Conservation (phyloP, 2,329 filamentous ascomycete genomes). For the Lecanicillium sp. region DNA sequence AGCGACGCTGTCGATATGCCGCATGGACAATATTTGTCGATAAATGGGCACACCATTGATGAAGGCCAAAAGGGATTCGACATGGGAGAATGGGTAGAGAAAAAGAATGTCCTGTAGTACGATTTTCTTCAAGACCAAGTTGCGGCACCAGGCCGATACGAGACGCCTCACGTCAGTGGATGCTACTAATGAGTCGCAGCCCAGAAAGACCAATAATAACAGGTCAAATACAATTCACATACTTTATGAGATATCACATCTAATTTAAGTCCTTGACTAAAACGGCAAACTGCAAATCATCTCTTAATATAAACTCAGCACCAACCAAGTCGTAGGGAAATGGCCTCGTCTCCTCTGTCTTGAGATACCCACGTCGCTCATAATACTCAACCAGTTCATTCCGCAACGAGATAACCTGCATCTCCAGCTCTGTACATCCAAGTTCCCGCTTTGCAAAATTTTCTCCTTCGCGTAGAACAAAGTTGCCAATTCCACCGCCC, state of each 20-base stretch:
- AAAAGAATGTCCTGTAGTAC: slow-evolving; percentile 20
- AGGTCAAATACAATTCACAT: neutral
- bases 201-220: too few species aligned
- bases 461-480: slow-evolving; percentile 33
- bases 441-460: slow-evolving; percentile 23
- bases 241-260: slow-evolving; percentile 4
- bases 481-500: slow-evolving; percentile 33
- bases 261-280: slow-evolving; percentile 28
- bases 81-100: slow-evolving; percentile 26
- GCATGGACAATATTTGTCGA: slow-evolving; percentile 23
- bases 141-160: slow-evolving; percentile 3
- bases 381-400: slow-evolving; percentile 39
- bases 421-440: slow-evolving; percentile 28
- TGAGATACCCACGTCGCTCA: slow-evolving; percentile 30
- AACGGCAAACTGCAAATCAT: slow-evolving; percentile 34
- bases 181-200: slow-evolving; percentile 14
- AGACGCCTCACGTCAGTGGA: slow-evolving; percentile 11
- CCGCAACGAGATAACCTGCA: slow-evolving; percentile 35
- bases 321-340: slow-evolving; percentile 33
- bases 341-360: slow-evolving; percentile 28
- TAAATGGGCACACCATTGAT: slow-evolving; percentile 30
- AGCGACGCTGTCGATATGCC: slow-evolving; percentile 6
- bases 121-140: slow-evolving; percentile 12
- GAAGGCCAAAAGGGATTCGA: slow-evolving; percentile 27
- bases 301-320: slow-evolving; percentile 26